Percentiles rank a stretch among this genome's conserved stretches.
Evolutionary conservation across 2,329 filamentous ascomycete species (phyloP).

Genomic region (Parafenestella ontariensis): DNA sequence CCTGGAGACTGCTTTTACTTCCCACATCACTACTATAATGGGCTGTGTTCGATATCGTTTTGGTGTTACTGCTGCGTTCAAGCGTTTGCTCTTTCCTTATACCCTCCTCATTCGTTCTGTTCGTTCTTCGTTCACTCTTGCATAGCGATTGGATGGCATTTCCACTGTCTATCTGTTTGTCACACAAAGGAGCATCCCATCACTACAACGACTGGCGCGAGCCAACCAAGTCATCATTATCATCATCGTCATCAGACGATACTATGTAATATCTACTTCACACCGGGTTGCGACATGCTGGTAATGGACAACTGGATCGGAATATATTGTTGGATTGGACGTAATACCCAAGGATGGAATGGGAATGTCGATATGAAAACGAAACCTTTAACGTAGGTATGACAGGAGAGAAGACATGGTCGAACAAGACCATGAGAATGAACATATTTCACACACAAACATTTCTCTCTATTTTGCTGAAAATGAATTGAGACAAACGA

Average conservation of each 20-base stretch:
- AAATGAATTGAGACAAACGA: too few relatives aligned
- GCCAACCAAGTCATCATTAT: slow-evolving; percentile 8
- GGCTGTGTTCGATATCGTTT: slow-evolving; percentile 15
- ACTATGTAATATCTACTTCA: slow-evolving; percentile 25
- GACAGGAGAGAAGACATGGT: slow-evolving; percentile 10
- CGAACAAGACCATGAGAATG: slow-evolving; percentile 10
- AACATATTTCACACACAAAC: slow-evolving; percentile 1
- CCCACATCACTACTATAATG: slow-evolving; percentile 16
- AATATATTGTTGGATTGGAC: neutral
- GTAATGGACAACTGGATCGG: slow-evolving; percentile 36
- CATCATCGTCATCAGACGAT: slow-evolving; percentile 19
- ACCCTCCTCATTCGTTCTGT: slow-evolving; percentile 36
- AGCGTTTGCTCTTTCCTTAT: slow-evolving; percentile 44
- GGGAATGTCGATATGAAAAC: slow-evolving; percentile 16
- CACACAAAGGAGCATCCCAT: slow-evolving; percentile 12
- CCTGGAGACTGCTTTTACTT: slow-evolving; percentile 30
- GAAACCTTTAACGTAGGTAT: slow-evolving; percentile 21
- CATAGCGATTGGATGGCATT: slow-evolving; percentile 39
- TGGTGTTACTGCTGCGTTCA: slow-evolving; percentile 42
- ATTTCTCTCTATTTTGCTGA: neutral
- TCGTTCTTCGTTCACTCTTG: slow-evolving; percentile 21
- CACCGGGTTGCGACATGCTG: slow-evolving; percentile 39
- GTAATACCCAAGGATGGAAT: slow-evolving; percentile 20
- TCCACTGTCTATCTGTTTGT: too few relatives aligned
- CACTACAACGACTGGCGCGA: neutral